Evolutionary conservation across 23 red algal species (phyloP), one percentile per base, ranked within the genome.

Genomic region (Gracilaria caudata): DNA sequence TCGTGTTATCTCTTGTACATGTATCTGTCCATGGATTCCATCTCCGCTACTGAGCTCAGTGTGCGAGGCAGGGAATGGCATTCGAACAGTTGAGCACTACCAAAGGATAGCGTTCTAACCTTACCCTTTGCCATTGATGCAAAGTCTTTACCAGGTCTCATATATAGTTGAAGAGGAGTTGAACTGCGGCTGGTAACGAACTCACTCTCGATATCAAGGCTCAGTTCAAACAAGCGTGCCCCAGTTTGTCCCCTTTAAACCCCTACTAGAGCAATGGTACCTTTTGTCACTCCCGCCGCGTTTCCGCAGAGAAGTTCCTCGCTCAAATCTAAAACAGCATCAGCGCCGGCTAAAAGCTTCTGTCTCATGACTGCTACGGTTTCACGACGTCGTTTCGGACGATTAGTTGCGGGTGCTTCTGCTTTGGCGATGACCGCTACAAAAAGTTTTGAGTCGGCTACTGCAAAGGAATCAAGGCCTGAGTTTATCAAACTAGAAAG

Each of bases 401-500:
- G 76, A 66, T 51, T 86, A 13, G 26, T 64, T 25, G 53, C 64
- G 16, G 51, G 65, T 49, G 64, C 68, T 12, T 86, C 82, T 41
- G 64, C 33, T 33, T 16, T 86, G 8, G 66, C 51, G 14, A 0
- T 80, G 4, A 28, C 77, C 61, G 51, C 77, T 3, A 21, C 38
- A n/a, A 33, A 49, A 0, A 30, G 44, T 77, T 5, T 56, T 37
- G 56, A 80, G 19, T n/a, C 51, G 26, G 51, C 77, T 16, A 51
- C 36, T 39, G 51, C 77, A 7, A 80, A 80, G 56, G 51, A 58
- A 24, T 4, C 51, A 60, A 44, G 26, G 24, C 91, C 84, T 2
- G 77, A 29, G 8, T 94, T 90, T 58, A 78, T 54, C 20, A 84
- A 85, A 72, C 68, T 72, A 54, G 85, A 89, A 64, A 86, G 80